These are phyloP conservation scores for Barnettozyma californica DNA, from an alignment of 805 yeast genomes.

Conservation along the genomic window DNA sequence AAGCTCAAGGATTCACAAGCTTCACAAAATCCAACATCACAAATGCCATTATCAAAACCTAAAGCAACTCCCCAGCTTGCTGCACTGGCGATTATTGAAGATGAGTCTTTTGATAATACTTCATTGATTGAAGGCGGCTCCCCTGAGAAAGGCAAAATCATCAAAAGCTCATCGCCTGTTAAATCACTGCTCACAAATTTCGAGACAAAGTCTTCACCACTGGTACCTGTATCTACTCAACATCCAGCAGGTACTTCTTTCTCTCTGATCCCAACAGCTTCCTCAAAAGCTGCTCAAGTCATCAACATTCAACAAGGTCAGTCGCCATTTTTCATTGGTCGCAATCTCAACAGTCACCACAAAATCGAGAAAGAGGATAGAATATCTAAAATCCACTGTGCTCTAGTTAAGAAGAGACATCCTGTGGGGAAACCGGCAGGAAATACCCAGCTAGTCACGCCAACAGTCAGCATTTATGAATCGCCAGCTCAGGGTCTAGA, in stretches of 20 bases:
- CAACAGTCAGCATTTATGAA: constrained; percentile 42
- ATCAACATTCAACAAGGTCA: constrained; percentile 57
- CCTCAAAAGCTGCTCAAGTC: constrained; percentile 44
- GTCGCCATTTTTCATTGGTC: constrained; percentile 67
- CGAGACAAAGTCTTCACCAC: constrained; percentile 14
- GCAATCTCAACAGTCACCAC: constrained; percentile 58
- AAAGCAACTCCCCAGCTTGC: background rate
- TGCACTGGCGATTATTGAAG: constrained; percentile 4
- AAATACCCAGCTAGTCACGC: background rate
- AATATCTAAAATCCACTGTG: constrained; percentile 81
- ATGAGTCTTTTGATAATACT: constrained; percentile 19
- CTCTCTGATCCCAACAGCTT: constrained; percentile 46
- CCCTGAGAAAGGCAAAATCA: constrained; percentile 6
- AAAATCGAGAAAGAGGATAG: constrained; percentile 61
- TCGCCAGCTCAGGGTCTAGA: constrained; percentile 71
- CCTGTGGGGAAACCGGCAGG: constrained; percentile 37
- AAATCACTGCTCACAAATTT: background rate
- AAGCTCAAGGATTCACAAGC: constrained; percentile 1
- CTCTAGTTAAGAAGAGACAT: constrained; percentile 57
- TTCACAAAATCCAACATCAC: constrained; percentile 11
- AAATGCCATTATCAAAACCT: constrained; percentile 7
- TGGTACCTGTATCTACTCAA: constrained; percentile 11
- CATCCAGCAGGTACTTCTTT: constrained; percentile 59
- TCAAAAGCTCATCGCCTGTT: background rate
- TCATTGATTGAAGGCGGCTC: constrained; percentile 14